These are phyloP conservation scores for Lyophyllum semitale DNA, from an alignment of 768 basidiomycete species.

Conservation along the genomic window DNA sequence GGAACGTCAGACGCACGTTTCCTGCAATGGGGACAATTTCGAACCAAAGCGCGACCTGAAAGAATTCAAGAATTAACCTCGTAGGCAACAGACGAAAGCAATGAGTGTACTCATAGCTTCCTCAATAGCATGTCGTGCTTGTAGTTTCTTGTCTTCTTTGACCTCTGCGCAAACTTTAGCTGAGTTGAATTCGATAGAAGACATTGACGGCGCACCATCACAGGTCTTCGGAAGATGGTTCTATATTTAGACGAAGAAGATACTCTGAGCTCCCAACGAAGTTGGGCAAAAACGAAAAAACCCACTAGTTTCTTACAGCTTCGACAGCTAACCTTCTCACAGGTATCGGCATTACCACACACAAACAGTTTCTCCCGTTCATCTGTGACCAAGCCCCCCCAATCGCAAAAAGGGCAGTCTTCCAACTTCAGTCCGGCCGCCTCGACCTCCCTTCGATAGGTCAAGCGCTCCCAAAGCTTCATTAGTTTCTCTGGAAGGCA, in stretches of 20 bases:
- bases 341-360: slow-evolving; percentile 39
- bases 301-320: slow-evolving; percentile 64
- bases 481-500: slow-evolving; percentile 61
- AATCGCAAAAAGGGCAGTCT: slow-evolving; percentile 80
- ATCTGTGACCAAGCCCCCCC: slow-evolving; percentile 59
- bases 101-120: slow-evolving; percentile 73
- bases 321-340: slow-evolving; percentile 65
- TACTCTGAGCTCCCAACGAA: not conserved
- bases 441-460: slow-evolving; percentile 67
- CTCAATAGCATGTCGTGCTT: slow-evolving; percentile 68
- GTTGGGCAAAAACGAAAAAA: slow-evolving; percentile 1
- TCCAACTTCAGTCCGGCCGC: slow-evolving; percentile 72
- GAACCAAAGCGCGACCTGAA: slow-evolving; percentile 66
- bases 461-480: slow-evolving; percentile 60
- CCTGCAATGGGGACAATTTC: slow-evolving; percentile 72
- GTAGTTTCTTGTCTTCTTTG: slow-evolving; percentile 19
- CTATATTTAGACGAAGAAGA: slow-evolving; percentile 24
- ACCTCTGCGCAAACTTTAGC: slow-evolving; percentile 1
- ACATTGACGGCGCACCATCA: slow-evolving; percentile 14
- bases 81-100: not conserved
- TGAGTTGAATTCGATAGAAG: slow-evolving; percentile 25
- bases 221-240: slow-evolving; percentile 69
- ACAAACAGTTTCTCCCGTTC: slow-evolving; percentile 51
- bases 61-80: not conserved
- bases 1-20: slow-evolving; percentile 54